Evolutionary conservation across 805 yeast species (phyloP), one percentile per base, ranked within the genome.

Genomic region (Blastobotrys terrestris): DNA sequence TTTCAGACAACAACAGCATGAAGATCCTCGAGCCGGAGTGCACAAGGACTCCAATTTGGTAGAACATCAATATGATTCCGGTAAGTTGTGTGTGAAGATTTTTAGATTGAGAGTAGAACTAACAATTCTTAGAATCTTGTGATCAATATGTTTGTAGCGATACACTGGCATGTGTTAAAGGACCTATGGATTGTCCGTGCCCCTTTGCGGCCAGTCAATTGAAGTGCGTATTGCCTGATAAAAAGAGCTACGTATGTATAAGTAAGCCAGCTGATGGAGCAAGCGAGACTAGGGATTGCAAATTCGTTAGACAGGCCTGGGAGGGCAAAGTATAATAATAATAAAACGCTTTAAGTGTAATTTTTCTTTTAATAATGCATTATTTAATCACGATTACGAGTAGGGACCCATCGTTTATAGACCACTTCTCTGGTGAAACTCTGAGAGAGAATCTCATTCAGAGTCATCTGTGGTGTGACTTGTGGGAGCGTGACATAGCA

Each of bases 331-430:
- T 76, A 2, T 79, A 41, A 31, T 20, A 6, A 6, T 6, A 11
- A 26, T 26, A 5, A 39, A 39, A 16, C 14, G 26, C 14, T 21
- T 22, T n/a, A n/a, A 19, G 22, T 13, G 26, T 26, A n/a, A 13
- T 13, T 21, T 26, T 44, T 5, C 6, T n/a, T 14, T 19, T 39
- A 6, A 39, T 35, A 19, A 39, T 21, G 43, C 16, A 31, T 35
- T 46, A 35, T 15, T 31, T 19, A 91, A 63, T 88, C 96, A 60
- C 97, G 76, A 56, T 88, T 87, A 60, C 85, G 77, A 54, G 85
- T 82, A 3, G 97, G 92, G 0, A 86, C 77, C 96, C 97, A 92
- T 58, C 98, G 77, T 60, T 79, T 78, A 65, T 85, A 82, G 2
- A 84, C 69, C 1, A 88, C 72, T 61, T 90, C 96, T 31, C 79